phyloP scores from a whole-genome alignment of 768 basidiomycete species.

The Cantharellus anzutake region DNA sequence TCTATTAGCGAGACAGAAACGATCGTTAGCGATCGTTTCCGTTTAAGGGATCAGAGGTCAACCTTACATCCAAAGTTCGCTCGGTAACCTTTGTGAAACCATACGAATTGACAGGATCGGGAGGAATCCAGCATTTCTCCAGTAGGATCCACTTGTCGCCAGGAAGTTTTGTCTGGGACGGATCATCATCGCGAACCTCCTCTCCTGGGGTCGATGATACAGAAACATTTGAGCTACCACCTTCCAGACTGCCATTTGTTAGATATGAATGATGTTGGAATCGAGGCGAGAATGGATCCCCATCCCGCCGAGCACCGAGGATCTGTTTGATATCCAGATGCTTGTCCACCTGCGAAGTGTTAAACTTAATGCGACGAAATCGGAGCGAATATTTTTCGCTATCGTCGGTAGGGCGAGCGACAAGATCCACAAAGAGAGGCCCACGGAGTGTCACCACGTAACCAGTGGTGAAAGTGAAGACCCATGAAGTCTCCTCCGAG shows the following conservation, averaged over 20 bases:
- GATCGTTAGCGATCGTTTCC: background rate
- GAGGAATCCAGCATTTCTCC: conserved; percentile 46
- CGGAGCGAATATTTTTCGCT: conserved; percentile 22
- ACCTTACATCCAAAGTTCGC: conserved; percentile 62
- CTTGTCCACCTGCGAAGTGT: conserved; percentile 56
- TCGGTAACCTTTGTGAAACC: conserved; percentile 79
- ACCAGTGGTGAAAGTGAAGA: conserved; percentile 60
- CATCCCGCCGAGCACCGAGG: conserved; percentile 16
- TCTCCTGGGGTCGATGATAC: too few species aligned
- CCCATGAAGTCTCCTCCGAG: conserved; percentile 59
- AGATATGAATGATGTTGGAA: background rate
- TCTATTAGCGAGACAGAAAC: background rate
- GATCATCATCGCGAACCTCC: background rate
- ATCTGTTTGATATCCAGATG: conserved; percentile 49
- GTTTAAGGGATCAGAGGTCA: background rate
- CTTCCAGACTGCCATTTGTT: too few species aligned
- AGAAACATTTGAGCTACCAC: too few species aligned
- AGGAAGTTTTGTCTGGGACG: background rate
- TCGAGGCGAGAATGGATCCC: background rate
- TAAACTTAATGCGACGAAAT: conserved; percentile 58
- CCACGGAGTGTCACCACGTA: conserved; percentile 63
- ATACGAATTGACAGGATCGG: conserved; percentile 73
- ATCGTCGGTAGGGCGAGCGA: background rate
- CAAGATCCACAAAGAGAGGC: conserved; percentile 36
- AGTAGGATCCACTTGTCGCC: conserved; percentile 18